Conservation (phyloP, 495 filamentous ascomycete species). For the Hypoxylon crocopeplum region DNA sequence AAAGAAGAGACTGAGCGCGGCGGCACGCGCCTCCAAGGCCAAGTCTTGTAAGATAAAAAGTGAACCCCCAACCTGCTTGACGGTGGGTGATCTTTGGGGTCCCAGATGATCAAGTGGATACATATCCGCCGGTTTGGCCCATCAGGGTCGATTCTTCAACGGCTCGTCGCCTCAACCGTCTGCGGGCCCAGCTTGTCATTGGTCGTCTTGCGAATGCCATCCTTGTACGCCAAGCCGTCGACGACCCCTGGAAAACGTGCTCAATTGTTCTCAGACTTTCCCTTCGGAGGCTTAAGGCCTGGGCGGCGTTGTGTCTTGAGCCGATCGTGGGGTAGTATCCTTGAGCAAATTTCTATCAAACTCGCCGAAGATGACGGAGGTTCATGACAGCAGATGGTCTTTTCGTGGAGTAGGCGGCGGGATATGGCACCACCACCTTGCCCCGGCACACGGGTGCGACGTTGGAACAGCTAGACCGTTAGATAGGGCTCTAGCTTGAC, state of each 20-base stretch:
- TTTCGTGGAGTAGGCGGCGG: neutral
- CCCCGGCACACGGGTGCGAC: slow-evolving; percentile 21
- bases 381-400: neutral
- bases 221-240: slow-evolving; percentile 26
- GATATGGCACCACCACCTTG: slow-evolving; percentile 4
- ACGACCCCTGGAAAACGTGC: slow-evolving; percentile 38
- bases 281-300: slow-evolving; percentile 23
- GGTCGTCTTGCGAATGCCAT: slow-evolving; percentile 4
- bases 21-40: neutral
- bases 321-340: slow-evolving; percentile 27
- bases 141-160: slow-evolving; percentile 25
- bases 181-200: slow-evolving; percentile 10
- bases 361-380: slow-evolving; percentile 9
- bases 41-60: slow-evolving; percentile 1
- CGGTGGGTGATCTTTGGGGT: slow-evolving; percentile 5
- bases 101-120: slow-evolving; percentile 33
- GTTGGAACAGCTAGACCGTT: slow-evolving; percentile 11
- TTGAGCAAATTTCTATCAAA: slow-evolving; percentile 30
- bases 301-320: slow-evolving; percentile 17
- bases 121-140: slow-evolving; percentile 7
- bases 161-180: slow-evolving; percentile 23
- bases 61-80: neutral
- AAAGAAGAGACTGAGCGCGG: slow-evolving; percentile 9
- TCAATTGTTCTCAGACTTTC: slow-evolving; percentile 42
- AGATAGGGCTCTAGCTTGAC: neutral